Evolutionary conservation across 1,139 yeast species (phyloP).

Genomic region (Debaryomycetaceae sp.): DNA sequence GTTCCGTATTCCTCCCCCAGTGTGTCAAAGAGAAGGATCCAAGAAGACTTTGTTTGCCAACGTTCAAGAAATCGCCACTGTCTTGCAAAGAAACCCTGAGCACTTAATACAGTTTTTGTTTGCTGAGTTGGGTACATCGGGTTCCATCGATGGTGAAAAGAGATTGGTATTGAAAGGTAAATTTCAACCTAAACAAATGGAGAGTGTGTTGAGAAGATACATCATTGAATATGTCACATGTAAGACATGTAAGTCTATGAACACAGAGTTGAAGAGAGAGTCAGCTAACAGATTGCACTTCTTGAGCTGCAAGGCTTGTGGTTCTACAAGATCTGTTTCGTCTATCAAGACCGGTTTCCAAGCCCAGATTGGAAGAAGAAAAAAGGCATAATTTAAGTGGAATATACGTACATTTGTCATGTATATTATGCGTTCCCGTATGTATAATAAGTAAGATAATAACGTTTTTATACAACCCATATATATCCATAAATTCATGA

Average conservation of each 20-base stretch:
- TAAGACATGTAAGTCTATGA: conserved; percentile 97
- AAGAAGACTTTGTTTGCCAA: conserved; percentile 96
- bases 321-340: conserved; percentile 94
- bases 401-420: not conserved
- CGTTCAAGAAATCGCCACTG: conserved; percentile 90
- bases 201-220: conserved; percentile 92
- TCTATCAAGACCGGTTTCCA: conserved; percentile 99
- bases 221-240: conserved; percentile 97
- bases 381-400: conserved; percentile 26
- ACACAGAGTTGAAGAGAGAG: conserved; percentile 93
- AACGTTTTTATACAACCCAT: not conserved
- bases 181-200: conserved; percentile 96
- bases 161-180: conserved; percentile 97
- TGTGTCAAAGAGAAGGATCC: conserved; percentile 94
- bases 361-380: conserved; percentile 85
- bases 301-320: conserved; percentile 97
- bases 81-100: conserved; percentile 94
- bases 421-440: conserved; percentile 3
- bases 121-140: conserved; percentile 99
- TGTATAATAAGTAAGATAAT: conserved; percentile 7
- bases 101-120: conserved; percentile 95
- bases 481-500: not conserved
- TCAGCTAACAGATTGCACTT: conserved; percentile 94
- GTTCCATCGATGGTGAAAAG: conserved; percentile 97
- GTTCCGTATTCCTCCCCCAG: conserved; percentile 96